Evolutionary conservation across 192 early-diverging fungal species (phyloP).

Genomic region (Diversispora epigaea): DNA sequence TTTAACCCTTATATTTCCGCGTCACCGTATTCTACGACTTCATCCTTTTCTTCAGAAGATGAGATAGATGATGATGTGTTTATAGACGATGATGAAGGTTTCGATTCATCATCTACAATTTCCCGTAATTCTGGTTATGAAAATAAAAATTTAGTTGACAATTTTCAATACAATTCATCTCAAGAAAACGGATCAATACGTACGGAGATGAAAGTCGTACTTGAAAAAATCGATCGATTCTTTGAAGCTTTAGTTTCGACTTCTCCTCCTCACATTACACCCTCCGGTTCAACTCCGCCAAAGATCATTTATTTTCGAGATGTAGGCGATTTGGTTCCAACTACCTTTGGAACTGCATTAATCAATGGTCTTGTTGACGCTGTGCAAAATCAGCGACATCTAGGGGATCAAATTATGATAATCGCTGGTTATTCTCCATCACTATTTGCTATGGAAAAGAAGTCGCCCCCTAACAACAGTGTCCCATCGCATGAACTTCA

Average conservation of each 20-base stretch:
- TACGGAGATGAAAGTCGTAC: slow-evolving; percentile 25
- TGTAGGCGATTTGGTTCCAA: slow-evolving; percentile 46
- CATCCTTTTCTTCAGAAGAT: slow-evolving; percentile 35
- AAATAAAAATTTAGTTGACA: slow-evolving; percentile 21
- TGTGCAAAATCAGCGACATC: slow-evolving; percentile 43
- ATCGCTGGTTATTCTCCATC: slow-evolving; percentile 51
- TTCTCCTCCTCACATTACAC: neutral
- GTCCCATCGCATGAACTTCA: slow-evolving; percentile 20
- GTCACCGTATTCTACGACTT: slow-evolving; percentile 30
- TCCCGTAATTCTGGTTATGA: slow-evolving; percentile 33
- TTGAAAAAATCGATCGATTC: slow-evolving; percentile 40
- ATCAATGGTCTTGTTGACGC: slow-evolving; percentile 46
- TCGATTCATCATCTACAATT: slow-evolving; percentile 14
- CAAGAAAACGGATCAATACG: slow-evolving; percentile 17
- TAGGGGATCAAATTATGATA: slow-evolving; percentile 48
- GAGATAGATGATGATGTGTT: slow-evolving; percentile 44
- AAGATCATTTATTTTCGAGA: slow-evolving; percentile 54
- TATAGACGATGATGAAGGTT: slow-evolving; percentile 48
- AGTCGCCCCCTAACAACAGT: neutral
- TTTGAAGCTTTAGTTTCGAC: slow-evolving; percentile 43
- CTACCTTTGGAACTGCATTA: slow-evolving; percentile 38
- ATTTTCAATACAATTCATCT: slow-evolving; percentile 34
- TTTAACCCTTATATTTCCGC: slow-evolving; percentile 35
- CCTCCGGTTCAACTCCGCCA: slow-evolving; percentile 13
- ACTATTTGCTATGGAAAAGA: slow-evolving; percentile 22